A percentile compares a stretch with the other conserved stretches of the same genome.
These are phyloP conservation scores for Aciculosporium take DNA, from an alignment of 2,329 filamentous ascomycete genomes.

Conservation along the genomic window DNA sequence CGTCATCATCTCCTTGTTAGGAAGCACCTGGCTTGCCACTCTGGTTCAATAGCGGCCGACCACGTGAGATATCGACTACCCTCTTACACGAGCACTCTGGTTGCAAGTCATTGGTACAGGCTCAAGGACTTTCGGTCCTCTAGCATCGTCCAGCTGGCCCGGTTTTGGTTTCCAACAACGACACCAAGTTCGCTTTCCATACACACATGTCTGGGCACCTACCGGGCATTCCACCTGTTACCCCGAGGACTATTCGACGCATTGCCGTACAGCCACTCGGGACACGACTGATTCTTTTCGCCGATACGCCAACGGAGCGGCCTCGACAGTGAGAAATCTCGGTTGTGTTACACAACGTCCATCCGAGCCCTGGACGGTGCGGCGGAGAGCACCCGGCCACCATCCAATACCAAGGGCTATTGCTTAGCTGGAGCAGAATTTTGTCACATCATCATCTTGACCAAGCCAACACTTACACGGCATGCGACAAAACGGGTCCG, in stretches of 20 bases:
- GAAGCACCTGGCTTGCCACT: neutral
- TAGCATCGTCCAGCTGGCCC: neutral
- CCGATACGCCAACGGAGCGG: neutral
- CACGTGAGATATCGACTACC: neutral
- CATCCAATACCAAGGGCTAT: neutral
- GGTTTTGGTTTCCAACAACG: neutral
- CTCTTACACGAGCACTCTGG: neutral
- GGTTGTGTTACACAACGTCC: constrained; percentile 4
- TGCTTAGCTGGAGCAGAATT: neutral
- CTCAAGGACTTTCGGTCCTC: neutral
- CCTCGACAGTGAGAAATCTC: neutral
- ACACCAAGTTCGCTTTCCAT: too few species aligned
- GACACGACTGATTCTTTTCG: neutral
- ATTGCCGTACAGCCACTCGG: neutral
- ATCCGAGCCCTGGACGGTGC: neutral
- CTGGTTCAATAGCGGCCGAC: neutral
- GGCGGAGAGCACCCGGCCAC: neutral
- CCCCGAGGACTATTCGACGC: neutral
- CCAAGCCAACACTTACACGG: constrained; percentile 8
- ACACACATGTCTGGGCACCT: neutral
- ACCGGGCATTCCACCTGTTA: neutral
- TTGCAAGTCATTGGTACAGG: neutral
- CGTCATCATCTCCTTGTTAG: neutral
- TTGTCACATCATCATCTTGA: neutral
- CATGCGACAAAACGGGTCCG: constrained; percentile 10